These are phyloP conservation scores for Erythrobasidium hasegawianum DNA, from an alignment of 1,284 basidiomycete species.

Conservation along the genomic window DNA sequence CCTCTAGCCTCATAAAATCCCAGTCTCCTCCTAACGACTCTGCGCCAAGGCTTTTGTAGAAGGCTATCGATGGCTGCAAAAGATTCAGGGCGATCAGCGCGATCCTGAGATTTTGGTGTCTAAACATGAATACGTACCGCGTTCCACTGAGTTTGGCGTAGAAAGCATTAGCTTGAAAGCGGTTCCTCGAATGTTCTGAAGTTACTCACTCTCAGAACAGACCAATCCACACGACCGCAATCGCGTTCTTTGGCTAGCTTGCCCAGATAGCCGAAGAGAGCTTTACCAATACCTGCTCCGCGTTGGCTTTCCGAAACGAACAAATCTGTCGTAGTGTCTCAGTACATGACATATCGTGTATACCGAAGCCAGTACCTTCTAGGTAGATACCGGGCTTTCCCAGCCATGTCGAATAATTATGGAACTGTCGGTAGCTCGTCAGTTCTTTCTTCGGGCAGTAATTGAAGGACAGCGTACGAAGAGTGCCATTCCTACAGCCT, in stretches of 20 bases:
- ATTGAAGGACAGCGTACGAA: conserved; percentile 55
- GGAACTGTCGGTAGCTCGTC: conserved; percentile 45
- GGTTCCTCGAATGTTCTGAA: no score
- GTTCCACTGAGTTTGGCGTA: conserved; percentile 74
- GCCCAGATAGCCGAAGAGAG: conserved; percentile 76
- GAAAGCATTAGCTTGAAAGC: no score
- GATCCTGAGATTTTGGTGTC: no score
- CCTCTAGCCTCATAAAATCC: conserved; percentile 83
- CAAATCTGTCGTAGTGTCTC: no score
- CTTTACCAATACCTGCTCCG: conserved; percentile 73
- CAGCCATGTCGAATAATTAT: conserved; percentile 89
- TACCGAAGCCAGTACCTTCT: conserved; percentile 50
- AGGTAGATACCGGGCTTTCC: conserved; percentile 82
- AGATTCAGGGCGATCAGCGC: no score
- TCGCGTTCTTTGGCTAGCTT: conserved; percentile 75
- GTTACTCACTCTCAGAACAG: conserved; percentile 71
- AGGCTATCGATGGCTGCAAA: conserved; percentile 54
- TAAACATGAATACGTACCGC: conserved; percentile 47
- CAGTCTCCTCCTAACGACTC: conserved; percentile 64
- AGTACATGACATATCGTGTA: no score
- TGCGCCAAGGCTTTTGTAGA: conserved; percentile 74
- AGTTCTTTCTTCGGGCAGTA: conserved; percentile 56
- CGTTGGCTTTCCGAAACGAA: conserved; percentile 74
- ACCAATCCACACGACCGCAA: conserved; percentile 84
- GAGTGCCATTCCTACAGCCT: conserved; percentile 54